Evolutionary conservation across 1,139 yeast species (phyloP).

Genomic region (Hemisphaericaspora xylofermentans): DNA sequence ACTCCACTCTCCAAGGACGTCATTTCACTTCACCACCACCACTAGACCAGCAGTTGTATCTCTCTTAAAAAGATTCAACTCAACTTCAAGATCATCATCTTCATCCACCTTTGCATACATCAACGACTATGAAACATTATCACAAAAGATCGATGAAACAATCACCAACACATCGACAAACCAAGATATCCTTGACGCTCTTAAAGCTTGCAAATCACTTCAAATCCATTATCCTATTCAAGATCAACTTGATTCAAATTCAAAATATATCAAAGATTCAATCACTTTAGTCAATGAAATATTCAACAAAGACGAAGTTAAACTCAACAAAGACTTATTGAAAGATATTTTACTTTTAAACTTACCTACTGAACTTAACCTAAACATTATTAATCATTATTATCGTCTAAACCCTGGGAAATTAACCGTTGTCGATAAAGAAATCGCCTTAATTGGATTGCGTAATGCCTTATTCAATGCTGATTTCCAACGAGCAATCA

Average conservation of each 20-base stretch:
- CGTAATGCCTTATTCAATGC: constrained; percentile 59
- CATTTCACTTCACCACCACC: background rate
- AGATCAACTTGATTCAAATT: constrained; percentile 13
- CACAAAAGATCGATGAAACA: constrained; percentile 7
- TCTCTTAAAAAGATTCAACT: constrained; percentile 5
- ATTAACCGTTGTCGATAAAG: constrained; percentile 34
- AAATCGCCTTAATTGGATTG: constrained; percentile 60
- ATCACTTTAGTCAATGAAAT: constrained; percentile 16
- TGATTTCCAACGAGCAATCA: constrained; percentile 56
- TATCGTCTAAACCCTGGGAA: constrained; percentile 35
- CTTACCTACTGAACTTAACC: constrained; percentile 31
- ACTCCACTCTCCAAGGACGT: background rate
- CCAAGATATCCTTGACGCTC: constrained; percentile 15
- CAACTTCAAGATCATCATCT: too few relatives aligned
- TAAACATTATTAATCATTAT: constrained; percentile 32
- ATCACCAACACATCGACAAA: constrained; percentile 9
- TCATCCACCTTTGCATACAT: constrained; percentile 15
- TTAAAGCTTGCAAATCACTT: constrained; percentile 23
- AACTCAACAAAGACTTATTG: constrained; percentile 26
- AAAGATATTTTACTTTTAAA: constrained; percentile 32
- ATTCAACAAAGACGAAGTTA: constrained; percentile 21
- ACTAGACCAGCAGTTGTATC: constrained; percentile 1
- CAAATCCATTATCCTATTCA: constrained; percentile 16
- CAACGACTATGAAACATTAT: constrained; percentile 12
- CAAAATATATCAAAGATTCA: constrained; percentile 21